Percentiles rank a stretch among this genome's conserved stretches.
Conservation (phyloP, 345 rosid genomes). For the Salix exigua region DNA sequence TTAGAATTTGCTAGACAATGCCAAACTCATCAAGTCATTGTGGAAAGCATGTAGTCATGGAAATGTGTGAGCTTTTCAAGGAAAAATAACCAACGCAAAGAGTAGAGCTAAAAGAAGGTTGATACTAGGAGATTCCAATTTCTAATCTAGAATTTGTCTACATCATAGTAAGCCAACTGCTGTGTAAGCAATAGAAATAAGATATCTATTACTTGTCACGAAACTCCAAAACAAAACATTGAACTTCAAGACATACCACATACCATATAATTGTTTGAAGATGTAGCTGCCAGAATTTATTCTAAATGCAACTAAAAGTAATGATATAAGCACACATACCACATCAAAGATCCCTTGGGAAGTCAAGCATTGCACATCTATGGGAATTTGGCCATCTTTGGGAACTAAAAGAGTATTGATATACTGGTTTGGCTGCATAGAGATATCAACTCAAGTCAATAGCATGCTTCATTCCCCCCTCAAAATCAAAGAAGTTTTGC, state of each 20-base stretch:
- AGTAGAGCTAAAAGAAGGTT: neutral
- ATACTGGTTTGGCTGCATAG: conserved; percentile 71
- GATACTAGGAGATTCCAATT: neutral
- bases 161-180: neutral
- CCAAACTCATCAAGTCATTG: neutral
- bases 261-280: neutral
- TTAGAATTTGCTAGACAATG: neutral
- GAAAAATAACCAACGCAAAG: neutral
- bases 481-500: neutral
- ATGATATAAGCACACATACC: conserved; percentile 33
- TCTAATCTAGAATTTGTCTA: neutral
- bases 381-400: conserved; percentile 56
- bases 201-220: neutral
- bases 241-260: neutral
- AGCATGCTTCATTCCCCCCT: neutral
- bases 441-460: conserved; percentile 11
- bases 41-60: neutral
- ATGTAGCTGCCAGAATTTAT: neutral
- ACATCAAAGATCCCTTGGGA: conserved; percentile 67
- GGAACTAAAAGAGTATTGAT: conserved; percentile 79
- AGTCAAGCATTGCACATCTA: conserved; percentile 51
- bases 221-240: neutral
- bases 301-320: neutral
- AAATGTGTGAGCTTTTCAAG: neutral
- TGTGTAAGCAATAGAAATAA: neutral